Percentiles rank a stretch among this genome's conserved stretches.
Evolutionary conservation across 768 basidiomycete genomes (phyloP).

Genomic region (Crucibulum laeve): DNA sequence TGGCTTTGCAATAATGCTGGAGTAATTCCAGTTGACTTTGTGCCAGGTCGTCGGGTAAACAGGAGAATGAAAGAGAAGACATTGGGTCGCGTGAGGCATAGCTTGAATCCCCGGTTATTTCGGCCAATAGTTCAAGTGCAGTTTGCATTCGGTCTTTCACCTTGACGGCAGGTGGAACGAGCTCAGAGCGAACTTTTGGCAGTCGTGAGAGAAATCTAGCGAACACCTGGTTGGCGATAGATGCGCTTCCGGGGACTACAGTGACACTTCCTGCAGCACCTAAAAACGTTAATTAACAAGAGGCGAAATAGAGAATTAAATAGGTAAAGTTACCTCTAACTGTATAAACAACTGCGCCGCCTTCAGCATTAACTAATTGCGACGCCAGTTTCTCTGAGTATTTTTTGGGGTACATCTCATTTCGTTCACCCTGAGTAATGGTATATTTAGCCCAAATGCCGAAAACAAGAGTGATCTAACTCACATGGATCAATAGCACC

Average conservation of each 20-base stretch:
- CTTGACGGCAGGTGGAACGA: conserved; percentile 28
- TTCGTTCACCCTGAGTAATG: conserved; percentile 52
- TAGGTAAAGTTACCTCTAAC: conserved; percentile 50
- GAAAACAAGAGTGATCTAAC: conserved; percentile 8
- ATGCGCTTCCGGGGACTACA: conserved; percentile 50
- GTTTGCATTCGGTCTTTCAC: conserved; percentile 45
- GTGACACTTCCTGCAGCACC: conserved; percentile 54
- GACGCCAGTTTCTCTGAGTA: conserved; percentile 53
- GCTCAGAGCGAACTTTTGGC: conserved; percentile 44
- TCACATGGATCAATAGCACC: conserved; percentile 65
- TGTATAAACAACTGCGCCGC: conserved; percentile 48
- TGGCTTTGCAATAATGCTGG: conserved; percentile 38
- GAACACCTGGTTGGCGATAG: conserved; percentile 62
- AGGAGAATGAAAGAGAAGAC: conserved; percentile 68
- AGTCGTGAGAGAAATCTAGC: conserved; percentile 56
- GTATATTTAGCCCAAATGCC: conserved; percentile 4
- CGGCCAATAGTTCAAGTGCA: conserved; percentile 51
- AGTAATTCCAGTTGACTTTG: conserved; percentile 49
- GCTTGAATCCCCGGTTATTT: conserved; percentile 39
- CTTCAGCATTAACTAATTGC: conserved; percentile 42
- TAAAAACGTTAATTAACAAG: conserved; percentile 15
- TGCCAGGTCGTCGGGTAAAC: conserved; percentile 46
- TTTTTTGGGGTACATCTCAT: conserved; percentile 45
- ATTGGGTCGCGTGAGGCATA: conserved; percentile 48
- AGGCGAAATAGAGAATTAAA: neutral